Evolutionary conservation across 805 yeast species (phyloP).

Genomic region (Candida tibetensis): DNA sequence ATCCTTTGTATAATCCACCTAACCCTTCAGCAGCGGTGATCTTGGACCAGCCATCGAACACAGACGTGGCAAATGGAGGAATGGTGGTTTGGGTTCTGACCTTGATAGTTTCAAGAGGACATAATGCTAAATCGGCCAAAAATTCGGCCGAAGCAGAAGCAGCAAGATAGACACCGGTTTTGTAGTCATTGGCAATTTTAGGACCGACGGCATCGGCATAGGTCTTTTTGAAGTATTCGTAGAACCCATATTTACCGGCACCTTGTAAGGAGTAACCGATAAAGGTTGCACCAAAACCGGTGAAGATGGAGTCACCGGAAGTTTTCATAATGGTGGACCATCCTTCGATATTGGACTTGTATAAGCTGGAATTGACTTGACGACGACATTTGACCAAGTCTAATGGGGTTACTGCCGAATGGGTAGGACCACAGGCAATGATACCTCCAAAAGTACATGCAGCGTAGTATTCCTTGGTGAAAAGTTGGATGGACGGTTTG

Average conservation of each 20-base stretch:
- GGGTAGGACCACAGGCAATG: slow-evolving; percentile 95
- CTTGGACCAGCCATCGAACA: slow-evolving; percentile 64
- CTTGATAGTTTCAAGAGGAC: slow-evolving; percentile 95
- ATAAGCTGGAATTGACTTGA: slow-evolving; percentile 75
- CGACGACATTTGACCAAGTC: slow-evolving; percentile 92
- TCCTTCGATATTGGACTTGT: slow-evolving; percentile 78
- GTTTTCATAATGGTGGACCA: slow-evolving; percentile 69
- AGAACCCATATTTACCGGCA: slow-evolving; percentile 95
- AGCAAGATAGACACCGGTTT: slow-evolving; percentile 70
- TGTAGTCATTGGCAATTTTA: slow-evolving; percentile 57
- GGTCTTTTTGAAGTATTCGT: slow-evolving; percentile 83
- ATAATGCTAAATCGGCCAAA: slow-evolving; percentile 81
- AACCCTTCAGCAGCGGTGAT: slow-evolving; percentile 67
- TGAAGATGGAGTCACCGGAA: slow-evolving; percentile 78
- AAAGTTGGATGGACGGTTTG: slow-evolving; percentile 42
- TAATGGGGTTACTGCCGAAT: slow-evolving; percentile 86
- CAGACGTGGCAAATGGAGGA: slow-evolving; percentile 74
- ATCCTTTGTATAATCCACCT: slow-evolving; percentile 79
- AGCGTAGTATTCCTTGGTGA: slow-evolving; percentile 60
- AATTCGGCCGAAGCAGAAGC: slow-evolving; percentile 95
- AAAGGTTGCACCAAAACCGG: slow-evolving; percentile 90
- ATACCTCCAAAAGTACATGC: slow-evolving; percentile 79
- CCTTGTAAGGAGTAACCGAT: slow-evolving; percentile 95
- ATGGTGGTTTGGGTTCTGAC: slow-evolving; percentile 91
- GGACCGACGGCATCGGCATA: slow-evolving; percentile 69